Evolutionary conservation across 108 stramenopile species (phyloP).

Genomic region (Hondaea fermentalgiana): DNA sequence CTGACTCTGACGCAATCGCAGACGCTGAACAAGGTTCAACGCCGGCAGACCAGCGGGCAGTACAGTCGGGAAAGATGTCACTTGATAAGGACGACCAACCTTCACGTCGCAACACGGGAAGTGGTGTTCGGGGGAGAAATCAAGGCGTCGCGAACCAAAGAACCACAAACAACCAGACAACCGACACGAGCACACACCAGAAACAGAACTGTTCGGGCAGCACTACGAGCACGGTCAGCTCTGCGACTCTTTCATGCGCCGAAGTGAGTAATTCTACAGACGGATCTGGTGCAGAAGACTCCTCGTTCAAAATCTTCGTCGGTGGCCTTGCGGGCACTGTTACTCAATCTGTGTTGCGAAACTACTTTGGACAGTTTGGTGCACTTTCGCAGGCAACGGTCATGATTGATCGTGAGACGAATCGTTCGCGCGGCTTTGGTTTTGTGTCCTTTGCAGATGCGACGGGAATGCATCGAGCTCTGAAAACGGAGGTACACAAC

Average conservation of each 20-base stretch:
- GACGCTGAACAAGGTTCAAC: no score
- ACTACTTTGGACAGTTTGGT: background rate
- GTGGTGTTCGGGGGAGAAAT: background rate
- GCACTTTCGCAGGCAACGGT: background rate
- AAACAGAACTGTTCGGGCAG: background rate
- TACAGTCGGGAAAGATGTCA: background rate
- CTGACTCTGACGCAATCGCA: no score
- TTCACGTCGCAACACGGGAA: background rate
- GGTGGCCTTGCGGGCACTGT: background rate
- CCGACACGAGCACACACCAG: background rate
- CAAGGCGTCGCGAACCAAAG: background rate
- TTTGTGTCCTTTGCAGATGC: background rate
- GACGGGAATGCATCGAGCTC: background rate
- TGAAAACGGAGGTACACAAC: background rate
- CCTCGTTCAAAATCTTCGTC: background rate
- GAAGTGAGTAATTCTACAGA: background rate
- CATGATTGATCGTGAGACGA: slow-evolving; percentile 11
- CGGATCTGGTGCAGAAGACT: background rate
- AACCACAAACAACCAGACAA: background rate
- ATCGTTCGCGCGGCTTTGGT: slow-evolving; percentile 1
- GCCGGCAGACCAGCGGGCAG: background rate
- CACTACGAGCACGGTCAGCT: background rate
- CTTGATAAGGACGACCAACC: background rate
- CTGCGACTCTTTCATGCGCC: background rate
- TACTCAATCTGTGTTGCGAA: background rate